These are phyloP conservation scores for Tolypocladium amazonense DNA, from an alignment of 2,329 filamentous ascomycete species.

Conservation along the genomic window DNA sequence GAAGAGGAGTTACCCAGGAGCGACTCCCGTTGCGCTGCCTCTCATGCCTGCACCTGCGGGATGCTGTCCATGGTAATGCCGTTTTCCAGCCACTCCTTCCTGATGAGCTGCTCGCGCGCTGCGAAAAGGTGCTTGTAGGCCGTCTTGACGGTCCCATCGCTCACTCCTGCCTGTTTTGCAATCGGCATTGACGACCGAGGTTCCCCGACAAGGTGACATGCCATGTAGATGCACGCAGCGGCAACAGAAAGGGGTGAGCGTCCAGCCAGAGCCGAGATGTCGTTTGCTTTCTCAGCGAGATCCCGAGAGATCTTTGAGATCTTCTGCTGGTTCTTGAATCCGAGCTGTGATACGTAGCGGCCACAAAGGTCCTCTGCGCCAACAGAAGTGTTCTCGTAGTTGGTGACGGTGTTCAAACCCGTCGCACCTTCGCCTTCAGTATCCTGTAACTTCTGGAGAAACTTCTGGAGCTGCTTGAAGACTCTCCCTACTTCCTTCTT, in stretches of 20 bases:
- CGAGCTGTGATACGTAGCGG: slow-evolving; percentile 80
- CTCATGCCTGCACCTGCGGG: slow-evolving; percentile 34
- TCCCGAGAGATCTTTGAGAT: slow-evolving; percentile 72
- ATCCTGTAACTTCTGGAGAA: slow-evolving; percentile 66
- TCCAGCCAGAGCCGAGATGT: slow-evolving; percentile 73
- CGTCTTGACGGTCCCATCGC: slow-evolving; percentile 92
- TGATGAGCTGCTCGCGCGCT: slow-evolving; percentile 63
- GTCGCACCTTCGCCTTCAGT: slow-evolving; percentile 33
- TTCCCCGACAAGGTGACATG: slow-evolving; percentile 75
- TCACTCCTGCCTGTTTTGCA: slow-evolving; percentile 73
- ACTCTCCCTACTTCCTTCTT: slow-evolving; percentile 97
- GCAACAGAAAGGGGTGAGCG: slow-evolving; percentile 90
- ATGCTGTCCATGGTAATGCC: slow-evolving; percentile 64
- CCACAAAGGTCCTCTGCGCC: slow-evolving; percentile 76
- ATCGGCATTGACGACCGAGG: slow-evolving; percentile 78
- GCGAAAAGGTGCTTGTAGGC: slow-evolving; percentile 84
- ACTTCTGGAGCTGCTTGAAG: slow-evolving; percentile 87
- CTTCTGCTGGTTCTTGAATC: slow-evolving; percentile 57
- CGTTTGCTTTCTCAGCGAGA: slow-evolving; percentile 67
- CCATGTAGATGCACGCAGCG: slow-evolving; percentile 94
- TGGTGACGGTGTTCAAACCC: slow-evolving; percentile 46
- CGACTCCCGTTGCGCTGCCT: not conserved
- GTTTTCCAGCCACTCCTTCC: slow-evolving; percentile 62
- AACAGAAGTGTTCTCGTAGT: slow-evolving; percentile 68
- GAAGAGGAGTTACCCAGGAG: not conserved